Evolutionary conservation across 441 rosid species (phyloP), one percentile per base, ranked within the genome.

Genomic region (Raphanus hybrid): DNA sequence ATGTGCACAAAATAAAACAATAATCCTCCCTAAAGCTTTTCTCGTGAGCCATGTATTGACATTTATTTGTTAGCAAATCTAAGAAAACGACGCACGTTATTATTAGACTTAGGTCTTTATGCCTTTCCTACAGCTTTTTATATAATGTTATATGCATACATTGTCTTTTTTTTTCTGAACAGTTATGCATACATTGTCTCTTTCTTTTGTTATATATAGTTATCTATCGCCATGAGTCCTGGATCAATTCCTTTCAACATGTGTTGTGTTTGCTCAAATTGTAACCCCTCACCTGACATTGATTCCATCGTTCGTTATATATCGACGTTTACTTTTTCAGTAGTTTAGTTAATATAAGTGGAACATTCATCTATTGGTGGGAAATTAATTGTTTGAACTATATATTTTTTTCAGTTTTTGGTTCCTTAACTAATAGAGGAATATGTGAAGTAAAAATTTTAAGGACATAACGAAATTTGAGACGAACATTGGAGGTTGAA

Each of bases 31-130:
- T 63, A 52, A 57, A 54, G 75, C 55, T 74, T 74, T 70, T 59
- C 78, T 79, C 72, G 82, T 79, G 82, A 79, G 75, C 78, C 62
- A 74, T 74, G 55, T 68, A 37, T 79, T 74, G 78, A 41, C 75
- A 63, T 74, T 79, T 74, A 67, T 45, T 69, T 73, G 78, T 74
- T 74, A 74, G 67, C 75, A 74, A 79, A 43, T 69, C 26, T 20
- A 41, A 64, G 78, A 79, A 20, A 79, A 79, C 75, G 82, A 79
- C 75, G 63, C 75, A 74, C 78, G 55, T 57, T 74, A 69, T 54
- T 74, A 54, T 69, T 69, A 64, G 74, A 73, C 69, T 18, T 73
- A 27, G 78, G 66, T 73, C 78, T 39, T 67, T 62, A 78, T 73
- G 74, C 78, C 78, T 68, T 68, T 73, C 78, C 23, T 35, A 45